Evolutionary conservation across 805 yeast species (phyloP).

Genomic region (Suhomyces vadensis): DNA sequence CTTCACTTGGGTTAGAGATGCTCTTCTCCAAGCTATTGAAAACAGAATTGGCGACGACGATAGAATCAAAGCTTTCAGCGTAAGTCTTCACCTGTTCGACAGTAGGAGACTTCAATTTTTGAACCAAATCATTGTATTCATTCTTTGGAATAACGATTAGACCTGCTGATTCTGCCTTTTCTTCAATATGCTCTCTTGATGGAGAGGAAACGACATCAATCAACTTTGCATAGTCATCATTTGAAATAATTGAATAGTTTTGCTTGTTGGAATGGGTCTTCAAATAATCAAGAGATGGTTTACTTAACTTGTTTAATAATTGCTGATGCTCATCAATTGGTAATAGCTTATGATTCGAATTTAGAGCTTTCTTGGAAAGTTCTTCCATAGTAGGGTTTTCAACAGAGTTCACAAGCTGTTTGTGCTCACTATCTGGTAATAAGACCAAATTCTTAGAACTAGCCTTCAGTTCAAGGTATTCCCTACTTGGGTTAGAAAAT

Average conservation of each 20-base stretch:
- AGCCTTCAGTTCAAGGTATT: slow-evolving; percentile 24
- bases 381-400: slow-evolving; percentile 8
- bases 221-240: slow-evolving; percentile 16
- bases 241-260: slow-evolving; percentile 12
- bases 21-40: slow-evolving; percentile 11
- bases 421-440: slow-evolving; percentile 18
- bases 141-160: slow-evolving; percentile 15
- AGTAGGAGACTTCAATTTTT: slow-evolving; percentile 12
- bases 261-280: slow-evolving; percentile 21
- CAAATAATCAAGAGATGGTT: slow-evolving; percentile 34
- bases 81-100: slow-evolving; percentile 8
- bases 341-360: not conserved
- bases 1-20: slow-evolving; percentile 10
- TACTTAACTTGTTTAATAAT: slow-evolving; percentile 1
- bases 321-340: not conserved
- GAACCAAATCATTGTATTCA: slow-evolving; percentile 21
- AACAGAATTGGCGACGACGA: slow-evolving; percentile 10
- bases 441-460: slow-evolving; percentile 19
- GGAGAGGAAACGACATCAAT: slow-evolving; percentile 15
- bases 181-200: slow-evolving; percentile 16
- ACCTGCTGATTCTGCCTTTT: slow-evolving; percentile 16
- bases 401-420: slow-evolving; percentile 8
- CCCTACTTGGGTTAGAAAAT: slow-evolving; percentile 15
- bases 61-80: slow-evolving; percentile 5
- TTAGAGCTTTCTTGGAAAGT: slow-evolving; percentile 6